Conservation (phyloP, 306 rosid genomes). For the Chamaecrista fasciculata region DNA sequence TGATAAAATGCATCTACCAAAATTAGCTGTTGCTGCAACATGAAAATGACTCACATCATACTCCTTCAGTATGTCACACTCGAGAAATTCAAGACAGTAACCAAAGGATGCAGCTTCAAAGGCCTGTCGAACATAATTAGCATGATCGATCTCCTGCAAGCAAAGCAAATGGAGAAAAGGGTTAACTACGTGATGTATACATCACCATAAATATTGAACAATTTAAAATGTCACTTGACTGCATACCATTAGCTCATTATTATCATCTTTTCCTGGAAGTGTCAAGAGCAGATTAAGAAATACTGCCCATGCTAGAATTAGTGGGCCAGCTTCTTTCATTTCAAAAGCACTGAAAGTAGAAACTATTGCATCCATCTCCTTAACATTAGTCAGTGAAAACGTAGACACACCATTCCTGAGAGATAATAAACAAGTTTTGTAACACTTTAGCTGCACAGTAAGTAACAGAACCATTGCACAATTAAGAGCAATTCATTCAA, state of each 20-base stretch:
- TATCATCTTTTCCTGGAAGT: constrained; percentile 78
- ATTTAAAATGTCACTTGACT: constrained; percentile 26
- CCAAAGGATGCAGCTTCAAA: constrained; percentile 68
- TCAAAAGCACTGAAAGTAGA: constrained; percentile 67
- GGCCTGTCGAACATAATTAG: constrained; percentile 88
- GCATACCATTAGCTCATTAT: constrained; percentile 59
- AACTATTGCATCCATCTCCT: constrained; percentile 80
- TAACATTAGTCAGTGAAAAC: constrained; percentile 61
- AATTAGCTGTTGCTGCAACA: constrained; percentile 27
- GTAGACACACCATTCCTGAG: constrained; percentile 54
- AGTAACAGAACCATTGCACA: neutral
- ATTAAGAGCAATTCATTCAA: neutral
- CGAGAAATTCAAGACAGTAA: constrained; percentile 71
- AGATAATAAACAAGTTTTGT: constrained; percentile 34
- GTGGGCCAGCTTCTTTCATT: constrained; percentile 78
- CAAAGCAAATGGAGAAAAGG: constrained; percentile 8
- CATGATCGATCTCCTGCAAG: constrained; percentile 88
- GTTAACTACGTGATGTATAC: constrained; percentile 26
- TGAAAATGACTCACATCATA: constrained; percentile 67
- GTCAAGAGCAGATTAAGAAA: constrained; percentile 78
- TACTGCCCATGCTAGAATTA: constrained; percentile 90
- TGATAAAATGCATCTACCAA: constrained; percentile 13
- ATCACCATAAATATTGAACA: constrained; percentile 20
- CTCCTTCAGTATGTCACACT: constrained; percentile 72
- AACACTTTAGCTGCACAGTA: constrained; percentile 23